phyloP scores from a whole-genome alignment of 2,329 filamentous ascomycete genomes.

The Microsporum ferrugineum region DNA sequence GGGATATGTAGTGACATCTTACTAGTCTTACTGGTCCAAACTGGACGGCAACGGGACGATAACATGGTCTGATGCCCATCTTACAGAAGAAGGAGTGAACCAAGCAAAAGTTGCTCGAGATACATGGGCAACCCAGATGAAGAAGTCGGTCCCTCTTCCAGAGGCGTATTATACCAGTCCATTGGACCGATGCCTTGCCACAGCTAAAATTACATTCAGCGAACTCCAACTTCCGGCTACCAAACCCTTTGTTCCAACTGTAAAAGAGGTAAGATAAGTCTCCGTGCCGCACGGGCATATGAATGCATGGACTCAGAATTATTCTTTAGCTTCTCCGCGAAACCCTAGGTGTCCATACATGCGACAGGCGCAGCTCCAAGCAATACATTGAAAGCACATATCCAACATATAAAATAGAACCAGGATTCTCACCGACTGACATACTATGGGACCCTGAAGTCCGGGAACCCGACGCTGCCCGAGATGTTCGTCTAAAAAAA shows the following conservation, averaged over 20 bases:
- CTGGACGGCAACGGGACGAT: constrained; percentile 45
- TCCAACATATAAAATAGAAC: constrained; percentile 42
- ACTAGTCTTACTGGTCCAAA: constrained; percentile 47
- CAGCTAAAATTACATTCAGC: constrained; percentile 44
- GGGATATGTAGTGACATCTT: neutral
- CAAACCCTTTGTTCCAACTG: constrained; percentile 40
- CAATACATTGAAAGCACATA: constrained; percentile 40
- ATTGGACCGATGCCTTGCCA: constrained; percentile 47
- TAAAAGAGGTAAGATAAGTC: constrained; percentile 41
- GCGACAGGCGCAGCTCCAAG: constrained; percentile 44
- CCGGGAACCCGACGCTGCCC: constrained; percentile 40
- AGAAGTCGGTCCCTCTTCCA: constrained; percentile 40
- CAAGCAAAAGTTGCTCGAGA: constrained; percentile 39
- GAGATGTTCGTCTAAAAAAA: constrained; percentile 36
- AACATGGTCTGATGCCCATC: constrained; percentile 48
- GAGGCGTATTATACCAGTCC: constrained; percentile 48
- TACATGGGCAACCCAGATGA: constrained; percentile 41
- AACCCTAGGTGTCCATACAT: constrained; percentile 50
- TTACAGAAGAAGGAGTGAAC: constrained; percentile 42
- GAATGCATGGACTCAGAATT: neutral
- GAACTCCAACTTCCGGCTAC: constrained; percentile 36
- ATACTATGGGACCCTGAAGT: constrained; percentile 40
- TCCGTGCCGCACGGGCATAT: neutral
- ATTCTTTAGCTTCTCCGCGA: constrained; percentile 41
- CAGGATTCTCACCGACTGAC: constrained; percentile 44